These are phyloP conservation scores for Alternaria sp. DNA, from an alignment of 2,329 filamentous ascomycete species.

Conservation along the genomic window DNA sequence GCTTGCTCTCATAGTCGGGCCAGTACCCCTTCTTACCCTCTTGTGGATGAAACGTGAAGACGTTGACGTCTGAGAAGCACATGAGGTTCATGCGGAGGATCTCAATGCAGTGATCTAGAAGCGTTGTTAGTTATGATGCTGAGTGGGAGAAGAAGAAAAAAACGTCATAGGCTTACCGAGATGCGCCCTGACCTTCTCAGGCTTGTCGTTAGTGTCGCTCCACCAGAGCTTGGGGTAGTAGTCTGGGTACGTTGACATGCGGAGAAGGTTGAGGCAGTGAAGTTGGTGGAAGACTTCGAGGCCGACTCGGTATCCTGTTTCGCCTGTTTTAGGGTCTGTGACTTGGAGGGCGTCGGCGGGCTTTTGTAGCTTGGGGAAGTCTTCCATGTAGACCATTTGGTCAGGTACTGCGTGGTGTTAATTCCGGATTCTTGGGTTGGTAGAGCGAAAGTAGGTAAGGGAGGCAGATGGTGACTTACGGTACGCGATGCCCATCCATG, in stretches of 20 bases:
- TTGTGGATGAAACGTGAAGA: constrained; percentile 45
- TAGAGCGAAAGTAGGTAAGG: neutral
- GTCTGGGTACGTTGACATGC: constrained; percentile 47
- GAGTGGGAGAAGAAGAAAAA: neutral
- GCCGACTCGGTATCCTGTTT: constrained; percentile 67
- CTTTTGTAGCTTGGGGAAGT: constrained; percentile 64
- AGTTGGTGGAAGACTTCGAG: constrained; percentile 66
- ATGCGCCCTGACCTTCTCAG: constrained; percentile 42
- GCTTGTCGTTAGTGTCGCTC: constrained; percentile 39
- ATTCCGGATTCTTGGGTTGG: constrained; percentile 5
- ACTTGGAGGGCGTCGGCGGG: constrained; percentile 63
- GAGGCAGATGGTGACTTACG: constrained; percentile 34
- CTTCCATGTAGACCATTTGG: constrained; percentile 65
- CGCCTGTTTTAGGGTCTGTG: constrained; percentile 64
- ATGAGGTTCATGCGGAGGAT: constrained; percentile 50
- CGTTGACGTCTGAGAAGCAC: constrained; percentile 48
- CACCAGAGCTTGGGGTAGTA: constrained; percentile 42
- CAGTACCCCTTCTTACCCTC: constrained; percentile 36
- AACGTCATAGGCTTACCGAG: constrained; percentile 26
- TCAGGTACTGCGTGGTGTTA: constrained; percentile 60
- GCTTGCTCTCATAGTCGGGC: constrained; percentile 46
- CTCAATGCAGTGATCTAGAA: constrained; percentile 49
- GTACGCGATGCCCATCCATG: constrained; percentile 65
- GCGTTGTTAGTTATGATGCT: neutral
- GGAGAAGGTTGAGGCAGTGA: constrained; percentile 49